Evolutionary conservation across 2,329 filamentous ascomycete genomes (phyloP).

Genomic region (Pseudomassariella vexata): DNA sequence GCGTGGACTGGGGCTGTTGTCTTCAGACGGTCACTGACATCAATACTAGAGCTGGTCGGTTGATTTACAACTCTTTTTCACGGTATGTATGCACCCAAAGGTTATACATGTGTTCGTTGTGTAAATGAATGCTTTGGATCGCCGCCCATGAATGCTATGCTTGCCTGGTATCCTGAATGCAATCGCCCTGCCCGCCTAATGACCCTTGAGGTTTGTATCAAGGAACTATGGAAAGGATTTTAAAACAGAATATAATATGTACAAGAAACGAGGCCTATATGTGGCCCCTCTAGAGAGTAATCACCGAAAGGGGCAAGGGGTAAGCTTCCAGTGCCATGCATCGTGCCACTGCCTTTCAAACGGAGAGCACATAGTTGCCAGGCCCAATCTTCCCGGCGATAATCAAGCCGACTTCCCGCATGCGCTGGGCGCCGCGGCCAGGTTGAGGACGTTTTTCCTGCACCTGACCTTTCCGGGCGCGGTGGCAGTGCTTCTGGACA

Average conservation of each 20-base stretch:
- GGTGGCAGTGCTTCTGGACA: slow-evolving; percentile 82
- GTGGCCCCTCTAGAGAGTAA: neutral
- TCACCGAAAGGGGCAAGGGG: slow-evolving; percentile 9
- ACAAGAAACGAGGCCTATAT: slow-evolving; percentile 3
- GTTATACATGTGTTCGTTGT: neutral
- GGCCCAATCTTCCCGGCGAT: slow-evolving; percentile 75
- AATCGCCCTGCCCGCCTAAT: slow-evolving; percentile 3
- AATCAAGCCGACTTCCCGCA: slow-evolving; percentile 85
- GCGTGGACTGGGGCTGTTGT: no score
- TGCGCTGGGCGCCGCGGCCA: slow-evolving; percentile 85
- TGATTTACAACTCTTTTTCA: no score
- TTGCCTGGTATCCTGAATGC: slow-evolving; percentile 11
- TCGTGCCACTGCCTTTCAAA: no score
- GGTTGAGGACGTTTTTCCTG: slow-evolving; percentile 63
- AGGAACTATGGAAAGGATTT: no score
- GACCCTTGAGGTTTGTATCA: no score
- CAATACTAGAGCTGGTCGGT: no score
- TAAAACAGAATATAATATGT: no score
- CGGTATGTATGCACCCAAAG: neutral
- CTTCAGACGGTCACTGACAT: no score
- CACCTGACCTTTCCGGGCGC: slow-evolving; percentile 64
- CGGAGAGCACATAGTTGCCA: slow-evolving; percentile 72
- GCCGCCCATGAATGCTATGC: no score
- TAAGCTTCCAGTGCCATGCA: no score
- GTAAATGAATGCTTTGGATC: neutral